Base-by-base conservation (phyloP, 768 basidiomycete genomes). In the Inosperma sp. region DNA sequence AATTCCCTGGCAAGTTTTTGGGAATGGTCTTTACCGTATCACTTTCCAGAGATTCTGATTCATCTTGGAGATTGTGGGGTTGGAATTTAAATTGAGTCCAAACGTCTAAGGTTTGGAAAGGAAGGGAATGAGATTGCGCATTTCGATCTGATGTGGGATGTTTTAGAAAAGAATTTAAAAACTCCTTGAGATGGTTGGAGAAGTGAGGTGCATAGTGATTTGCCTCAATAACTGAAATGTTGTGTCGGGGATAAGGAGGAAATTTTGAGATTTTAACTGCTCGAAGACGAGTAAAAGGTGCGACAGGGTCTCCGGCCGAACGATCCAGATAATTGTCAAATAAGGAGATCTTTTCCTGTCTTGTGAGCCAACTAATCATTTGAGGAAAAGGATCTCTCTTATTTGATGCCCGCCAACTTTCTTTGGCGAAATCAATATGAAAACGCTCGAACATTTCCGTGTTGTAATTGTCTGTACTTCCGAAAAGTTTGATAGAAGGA, bases 291-390 rank as follows among this genome's bases (percentile, higher is more conserved):
- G 16, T 26, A 21, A 41, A 19, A 7, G 6, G 49, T 5, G 27
- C 30, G 30, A 34, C 14, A 6, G 7, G n/a, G 35, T 31, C 25
- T 23, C 49, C 49, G 7, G 27, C n/a, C 21, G 19, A 12, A 13
- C 12, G 25, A 13, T 21, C 25, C 7, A 47, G 39, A 39, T 21
- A 48, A 45, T 23, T 23, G 39, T 42, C 19, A n/a, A 56, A 59
- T 13, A 42, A 34, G 21, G 45, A 22, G 10, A 68, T 53, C 3
- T 66, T 62, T 33, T 72, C 72, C 29, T n/a, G n/a, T n/a, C n/a
- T n/a, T n/a, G n/a, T n/a, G n/a, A n/a, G n/a, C n/a, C n/a, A n/a
- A n/a, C n/a, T n/a, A n/a, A n/a, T n/a, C n/a, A n/a, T n/a, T n/a
- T n/a, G n/a, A n/a, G n/a, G n/a, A n/a, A n/a, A n/a, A 64, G 62